Evolutionary conservation across 352 stramenopile species (phyloP), one percentile per base, ranked within the genome.

Genomic region (Hyaloperonospora brassicae): DNA sequence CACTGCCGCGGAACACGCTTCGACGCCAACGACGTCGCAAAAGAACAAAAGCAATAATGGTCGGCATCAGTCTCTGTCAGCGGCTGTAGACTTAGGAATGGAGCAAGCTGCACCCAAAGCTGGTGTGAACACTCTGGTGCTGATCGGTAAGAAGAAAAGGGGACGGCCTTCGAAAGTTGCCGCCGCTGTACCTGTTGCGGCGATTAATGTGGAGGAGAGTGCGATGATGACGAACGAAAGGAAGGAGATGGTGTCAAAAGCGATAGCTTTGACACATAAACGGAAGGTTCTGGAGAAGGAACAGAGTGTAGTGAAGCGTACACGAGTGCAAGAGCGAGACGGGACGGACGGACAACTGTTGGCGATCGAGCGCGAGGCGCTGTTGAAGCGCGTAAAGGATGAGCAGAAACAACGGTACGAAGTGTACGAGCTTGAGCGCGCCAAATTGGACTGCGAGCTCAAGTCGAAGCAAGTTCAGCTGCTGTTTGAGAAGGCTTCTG

Each of bases 401-500:
- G 62, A 70, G 47, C 35, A 68, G 24, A 61, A 60, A 23, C 65
- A 70, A 9, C 65, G 62, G 8, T 54, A 61, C 22, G 51, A 64
- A 40, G 36, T 65, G 22, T 70, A 56, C 47, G 41, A 53, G 38
- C 40, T 73, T 14, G 57, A 73, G 31, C 52, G 52, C 22, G 51
- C 54, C 30, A 70, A 68, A 48, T 17, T 70, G 17, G 27, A 67
- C 41, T 60, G 39, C 34, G 65, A 73, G 44, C 21, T 73, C 25
- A 51, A 70, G 31, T 54, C 65, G 23, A 70, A 64, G 42, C 59
- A 69, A 24, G 40, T 80, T 43, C 68, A 80, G 36, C 40, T 77
- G 38, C 56, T 76, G 52, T 72, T 68, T 17, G 71, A 80, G 47
- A 80, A 76, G 30, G 63, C 62, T 48, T 59, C 72, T 35, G 71